Percentiles rank a stretch among this genome's conserved stretches.
Conservation (phyloP, 345 rosid species). For the Aquilaria sinensis region DNA sequence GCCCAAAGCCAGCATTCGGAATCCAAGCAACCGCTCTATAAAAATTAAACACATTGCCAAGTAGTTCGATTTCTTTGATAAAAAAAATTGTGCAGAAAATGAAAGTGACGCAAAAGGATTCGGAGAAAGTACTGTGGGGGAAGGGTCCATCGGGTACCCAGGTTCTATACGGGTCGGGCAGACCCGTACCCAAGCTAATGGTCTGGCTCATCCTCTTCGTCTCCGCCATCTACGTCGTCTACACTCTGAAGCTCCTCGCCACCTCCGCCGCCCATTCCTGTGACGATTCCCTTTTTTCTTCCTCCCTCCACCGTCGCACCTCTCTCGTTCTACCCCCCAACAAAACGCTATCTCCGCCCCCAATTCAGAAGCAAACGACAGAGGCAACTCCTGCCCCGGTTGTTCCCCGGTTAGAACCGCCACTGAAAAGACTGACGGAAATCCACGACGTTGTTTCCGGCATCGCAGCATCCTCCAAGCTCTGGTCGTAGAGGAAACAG, state of each 20-base stretch:
- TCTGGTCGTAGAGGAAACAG: slow-evolving; percentile 68
- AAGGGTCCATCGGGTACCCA: slow-evolving; percentile 24
- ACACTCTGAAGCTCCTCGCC: slow-evolving; percentile 74
- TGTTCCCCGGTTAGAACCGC: slow-evolving; percentile 1
- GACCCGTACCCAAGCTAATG: slow-evolving; percentile 49
- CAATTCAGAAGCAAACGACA: slow-evolving; percentile 17
- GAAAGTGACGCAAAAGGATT: slow-evolving; percentile 37
- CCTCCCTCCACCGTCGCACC: slow-evolving; percentile 15
- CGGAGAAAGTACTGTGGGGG: slow-evolving; percentile 55
- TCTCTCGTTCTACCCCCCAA: slow-evolving; percentile 14
- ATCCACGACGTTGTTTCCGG: slow-evolving; percentile 68
- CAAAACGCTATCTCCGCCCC: slow-evolving; percentile 17
- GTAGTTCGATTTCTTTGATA: too few relatives aligned
- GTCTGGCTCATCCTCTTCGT: slow-evolving; percentile 57
- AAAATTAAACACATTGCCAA: too few relatives aligned
- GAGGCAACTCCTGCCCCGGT: not conserved
- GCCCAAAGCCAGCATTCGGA: too few relatives aligned
- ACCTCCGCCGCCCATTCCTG: slow-evolving; percentile 19
- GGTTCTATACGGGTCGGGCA: slow-evolving; percentile 23
- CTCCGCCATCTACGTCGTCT: slow-evolving; percentile 56
- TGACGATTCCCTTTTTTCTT: slow-evolving; percentile 5
- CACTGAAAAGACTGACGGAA: slow-evolving; percentile 23
- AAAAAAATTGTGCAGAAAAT: not conserved
- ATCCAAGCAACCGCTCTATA: too few relatives aligned
- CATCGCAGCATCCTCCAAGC: slow-evolving; percentile 83